Base-by-base conservation (phyloP, 163 green algal genomes). In the Smithsoniella earleae region DNA sequence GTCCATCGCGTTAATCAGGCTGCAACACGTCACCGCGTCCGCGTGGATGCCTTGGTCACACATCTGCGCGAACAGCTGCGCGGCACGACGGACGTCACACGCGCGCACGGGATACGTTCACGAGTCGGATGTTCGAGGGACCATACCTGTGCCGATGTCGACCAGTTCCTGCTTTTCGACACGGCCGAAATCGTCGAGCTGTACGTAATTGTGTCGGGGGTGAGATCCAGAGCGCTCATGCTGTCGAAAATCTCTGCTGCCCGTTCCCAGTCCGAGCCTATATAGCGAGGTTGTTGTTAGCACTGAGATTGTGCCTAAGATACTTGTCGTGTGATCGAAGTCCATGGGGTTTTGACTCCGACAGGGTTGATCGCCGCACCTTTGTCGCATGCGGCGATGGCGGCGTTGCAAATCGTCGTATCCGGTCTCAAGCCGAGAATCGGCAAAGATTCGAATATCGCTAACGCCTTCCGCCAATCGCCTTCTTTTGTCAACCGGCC, bases 21-120 rank as follows among this genome's bases (percentile, higher is more conserved):
- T 87, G 84, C 89, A 96, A 83, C 89, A 96, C 2, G 88, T 92
- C 1, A 96, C 89, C 0, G 91, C 89, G 69, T 96, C 89, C 45
- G 86, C 88, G 76, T 91, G 78, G 2, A 96, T 83, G 52, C 84
- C 83, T 33, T 77, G 44, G 38, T 84, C 75, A 75, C 62, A 72
- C 85, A 88, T 89, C 80, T 88, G 82, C 76, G 86, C 83, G 81
- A 89, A 89, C 10, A 83, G 75, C 77, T 89, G 82, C 75, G 43
- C 58, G 34, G 13, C 13, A 38, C 31, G 25, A 13, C 40, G 40
- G 40, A 49, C n/a, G n/a, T 22, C 40, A 49, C 10, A 13, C 10
- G 10, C 13, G 40, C 13, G 40, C 10, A 49, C 40, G 40, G 40
- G 40, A 49, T 10, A 10, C 40, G 40, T 49, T 13, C 13, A 13